A percentile compares a stretch with the other conserved stretches of the same genome.
Evolutionary conservation across 345 rosid species (phyloP).

Genomic region (Gossypium rotundifolium): DNA sequence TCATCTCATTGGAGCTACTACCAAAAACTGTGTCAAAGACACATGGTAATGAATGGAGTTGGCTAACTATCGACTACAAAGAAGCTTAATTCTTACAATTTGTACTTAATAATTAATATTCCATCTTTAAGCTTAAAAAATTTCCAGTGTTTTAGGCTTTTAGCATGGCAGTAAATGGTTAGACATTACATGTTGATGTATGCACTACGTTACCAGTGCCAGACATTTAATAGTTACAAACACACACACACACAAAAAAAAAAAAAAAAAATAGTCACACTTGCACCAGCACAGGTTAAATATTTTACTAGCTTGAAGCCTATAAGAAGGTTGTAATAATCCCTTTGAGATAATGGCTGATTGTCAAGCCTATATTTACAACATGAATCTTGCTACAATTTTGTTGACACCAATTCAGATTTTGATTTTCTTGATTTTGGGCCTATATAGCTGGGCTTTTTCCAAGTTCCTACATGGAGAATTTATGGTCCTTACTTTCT

Average conservation of each 20-base stretch:
- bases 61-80: not conserved
- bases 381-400: not conserved
- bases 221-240: not conserved
- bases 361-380: conserved; percentile 1
- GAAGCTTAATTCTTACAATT: not conserved
- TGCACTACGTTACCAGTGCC: not conserved
- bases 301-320: not conserved
- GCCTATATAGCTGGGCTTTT: not conserved
- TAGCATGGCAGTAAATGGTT: not conserved
- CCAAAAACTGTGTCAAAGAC: not conserved
- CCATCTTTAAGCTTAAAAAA: not conserved
- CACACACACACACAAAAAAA: too few relatives aligned
- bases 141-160: not conserved
- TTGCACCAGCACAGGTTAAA: not conserved
- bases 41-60: not conserved
- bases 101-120: not conserved
- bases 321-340: not conserved
- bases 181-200: not conserved
- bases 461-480: not conserved
- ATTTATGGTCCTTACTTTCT: not conserved
- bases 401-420: not conserved
- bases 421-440: not conserved
- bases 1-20: not conserved
- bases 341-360: conserved; percentile 3
- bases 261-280: not conserved